These are phyloP conservation scores for Puccinia hordei DNA, from an alignment of 1,284 basidiomycete species.

Conservation along the genomic window DNA sequence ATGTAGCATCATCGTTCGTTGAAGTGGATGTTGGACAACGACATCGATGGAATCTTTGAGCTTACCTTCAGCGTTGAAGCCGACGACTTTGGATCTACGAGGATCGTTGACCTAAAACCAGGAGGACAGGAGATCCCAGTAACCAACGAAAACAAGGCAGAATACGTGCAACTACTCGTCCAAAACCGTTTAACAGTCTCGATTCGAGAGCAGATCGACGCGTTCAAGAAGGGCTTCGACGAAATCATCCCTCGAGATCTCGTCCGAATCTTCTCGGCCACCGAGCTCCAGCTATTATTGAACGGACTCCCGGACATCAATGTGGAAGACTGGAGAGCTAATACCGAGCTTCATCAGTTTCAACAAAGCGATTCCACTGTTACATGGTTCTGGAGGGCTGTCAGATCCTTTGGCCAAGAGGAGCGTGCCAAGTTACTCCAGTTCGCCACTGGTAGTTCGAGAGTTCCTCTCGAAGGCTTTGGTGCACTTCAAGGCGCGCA, in stretches of 20 bases:
- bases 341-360: slow-evolving; percentile 67
- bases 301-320: slow-evolving; percentile 85
- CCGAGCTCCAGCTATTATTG: slow-evolving; percentile 42
- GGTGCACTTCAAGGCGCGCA: slow-evolving; percentile 49
- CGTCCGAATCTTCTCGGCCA: slow-evolving; percentile 47
- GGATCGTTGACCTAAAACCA: slow-evolving; percentile 80
- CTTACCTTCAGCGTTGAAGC: slow-evolving; percentile 62
- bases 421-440: slow-evolving; percentile 83
- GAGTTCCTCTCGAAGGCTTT: slow-evolving; percentile 87
- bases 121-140: slow-evolving; percentile 79
- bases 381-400: slow-evolving; percentile 98
- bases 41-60: slow-evolving; percentile 60
- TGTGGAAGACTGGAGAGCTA: slow-evolving; percentile 95
- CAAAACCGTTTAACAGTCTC: slow-evolving; percentile 90
- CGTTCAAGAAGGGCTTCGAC: slow-evolving; percentile 87
- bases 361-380: slow-evolving; percentile 77
- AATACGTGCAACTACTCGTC: slow-evolving; percentile 89
- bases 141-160: slow-evolving; percentile 89
- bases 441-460: slow-evolving; percentile 88
- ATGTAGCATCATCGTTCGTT: slow-evolving; percentile 59
- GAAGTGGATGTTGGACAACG: slow-evolving; percentile 87
- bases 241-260: slow-evolving; percentile 75
- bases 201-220: slow-evolving; percentile 87
- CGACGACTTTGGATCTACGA: slow-evolving; percentile 80
- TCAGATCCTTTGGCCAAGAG: slow-evolving; percentile 95